Percentiles rank a stretch among this genome's conserved stretches.
phyloP scores from a whole-genome alignment of 495 filamentous ascomycete genomes.

The Elasticomyces elasticus region DNA sequence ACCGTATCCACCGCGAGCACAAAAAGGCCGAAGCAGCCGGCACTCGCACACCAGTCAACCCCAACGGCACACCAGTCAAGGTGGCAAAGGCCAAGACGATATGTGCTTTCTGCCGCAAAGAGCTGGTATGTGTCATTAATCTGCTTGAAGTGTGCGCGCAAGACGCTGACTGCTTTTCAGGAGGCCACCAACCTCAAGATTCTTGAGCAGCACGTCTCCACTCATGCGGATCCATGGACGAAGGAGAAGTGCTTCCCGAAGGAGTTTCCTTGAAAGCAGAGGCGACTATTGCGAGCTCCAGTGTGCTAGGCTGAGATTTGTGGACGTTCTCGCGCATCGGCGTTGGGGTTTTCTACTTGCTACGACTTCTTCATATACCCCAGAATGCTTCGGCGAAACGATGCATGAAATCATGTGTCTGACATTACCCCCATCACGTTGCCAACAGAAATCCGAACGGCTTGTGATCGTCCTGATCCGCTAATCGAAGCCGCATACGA shows the following conservation, averaged over 20 bases:
- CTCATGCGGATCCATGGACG: constrained; percentile 33
- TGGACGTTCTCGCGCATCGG: too few species aligned
- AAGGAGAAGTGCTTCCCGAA: constrained; percentile 40
- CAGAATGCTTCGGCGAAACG: too few species aligned
- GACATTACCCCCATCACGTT: too few species aligned
- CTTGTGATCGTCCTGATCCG: too few species aligned
- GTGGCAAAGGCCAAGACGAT: constrained; percentile 32
- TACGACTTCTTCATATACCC: too few species aligned
- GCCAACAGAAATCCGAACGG: too few species aligned
- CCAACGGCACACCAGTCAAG: constrained; percentile 35
- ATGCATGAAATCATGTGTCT: too few species aligned
- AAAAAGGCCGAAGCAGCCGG: constrained; percentile 35
- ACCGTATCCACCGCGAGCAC: constrained; percentile 32
- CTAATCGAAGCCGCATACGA: too few species aligned
- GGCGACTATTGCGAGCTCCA: too few species aligned
- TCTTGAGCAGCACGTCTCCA: constrained; percentile 32
- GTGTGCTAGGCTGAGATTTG: too few species aligned
- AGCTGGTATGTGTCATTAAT: constrained; percentile 27
- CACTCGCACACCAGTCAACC: constrained; percentile 32
- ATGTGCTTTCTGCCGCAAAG: constrained; percentile 30
- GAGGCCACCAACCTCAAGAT: constrained; percentile 25
- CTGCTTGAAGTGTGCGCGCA: background rate
- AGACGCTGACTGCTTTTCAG: background rate
- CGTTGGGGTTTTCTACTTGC: too few species aligned
- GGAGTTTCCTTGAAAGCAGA: constrained; percentile 17